phyloP scores from a whole-genome alignment of 495 filamentous ascomycete species.

The Xylaria longipes region DNA sequence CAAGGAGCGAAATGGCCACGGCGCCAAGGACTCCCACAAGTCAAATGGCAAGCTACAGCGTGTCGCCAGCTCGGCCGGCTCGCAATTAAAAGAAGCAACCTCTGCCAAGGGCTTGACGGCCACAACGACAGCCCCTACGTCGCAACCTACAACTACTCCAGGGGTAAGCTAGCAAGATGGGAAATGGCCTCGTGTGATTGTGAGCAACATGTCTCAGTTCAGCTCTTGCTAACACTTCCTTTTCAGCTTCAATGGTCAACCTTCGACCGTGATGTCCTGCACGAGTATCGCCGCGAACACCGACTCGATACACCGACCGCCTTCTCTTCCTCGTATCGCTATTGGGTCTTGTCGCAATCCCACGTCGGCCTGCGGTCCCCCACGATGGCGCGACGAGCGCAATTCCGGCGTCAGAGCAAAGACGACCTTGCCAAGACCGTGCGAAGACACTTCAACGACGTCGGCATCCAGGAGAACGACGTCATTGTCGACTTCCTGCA shows the following conservation, averaged over 20 bases:
- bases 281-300: slow-evolving; percentile 81
- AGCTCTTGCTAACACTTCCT: slow-evolving; percentile 31
- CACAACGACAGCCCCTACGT: slow-evolving; percentile 30
- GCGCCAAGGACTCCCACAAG: slow-evolving; percentile 39
- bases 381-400: slow-evolving; percentile 70
- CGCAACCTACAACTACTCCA: slow-evolving; percentile 31
- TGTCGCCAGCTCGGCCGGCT: slow-evolving; percentile 52
- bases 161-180: slow-evolving; percentile 30
- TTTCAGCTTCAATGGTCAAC: slow-evolving; percentile 76
- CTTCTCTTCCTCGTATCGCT: slow-evolving; percentile 74
- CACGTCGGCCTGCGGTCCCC: slow-evolving; percentile 75
- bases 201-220: slow-evolving; percentile 1
- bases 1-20: slow-evolving; percentile 53
- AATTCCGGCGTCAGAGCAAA: slow-evolving; percentile 70
- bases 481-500: slow-evolving; percentile 88
- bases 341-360: slow-evolving; percentile 70
- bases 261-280: slow-evolving; percentile 73
- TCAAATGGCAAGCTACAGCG: slow-evolving; percentile 54
- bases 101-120: slow-evolving; percentile 39
- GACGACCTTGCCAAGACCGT: slow-evolving; percentile 82
- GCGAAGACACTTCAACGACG: slow-evolving; percentile 87
- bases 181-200: background rate
- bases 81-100: slow-evolving; percentile 50
- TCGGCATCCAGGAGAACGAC: slow-evolving; percentile 84
- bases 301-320: slow-evolving; percentile 72